Evolutionary conservation across 306 rosid species (phyloP).

Genomic region (Coriaria nepalensis): DNA sequence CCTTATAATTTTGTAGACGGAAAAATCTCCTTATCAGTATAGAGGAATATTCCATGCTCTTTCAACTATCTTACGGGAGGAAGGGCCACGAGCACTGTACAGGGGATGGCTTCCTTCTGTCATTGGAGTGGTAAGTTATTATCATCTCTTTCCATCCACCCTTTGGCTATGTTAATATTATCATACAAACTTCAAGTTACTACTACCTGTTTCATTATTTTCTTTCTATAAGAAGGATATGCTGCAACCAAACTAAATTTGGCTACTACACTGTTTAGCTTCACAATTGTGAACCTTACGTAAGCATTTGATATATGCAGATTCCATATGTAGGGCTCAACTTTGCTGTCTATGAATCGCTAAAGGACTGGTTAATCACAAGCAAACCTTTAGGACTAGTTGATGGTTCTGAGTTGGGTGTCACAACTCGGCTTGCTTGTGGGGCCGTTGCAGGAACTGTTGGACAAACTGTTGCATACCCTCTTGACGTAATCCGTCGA

Average conservation of each 20-base stretch:
- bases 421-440: slow-evolving; percentile 81
- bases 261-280: background rate
- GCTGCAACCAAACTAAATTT: too few species aligned
- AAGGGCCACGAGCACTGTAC: slow-evolving; percentile 93
- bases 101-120: slow-evolving; percentile 99
- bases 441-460: slow-evolving; percentile 97
- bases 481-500: slow-evolving; percentile 95
- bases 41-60: slow-evolving; percentile 97
- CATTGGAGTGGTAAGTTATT: slow-evolving; percentile 84
- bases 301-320: slow-evolving; percentile 27
- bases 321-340: slow-evolving; percentile 96
- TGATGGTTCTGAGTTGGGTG: slow-evolving; percentile 68
- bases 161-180: background rate
- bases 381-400: slow-evolving; percentile 57
- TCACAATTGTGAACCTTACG: slow-evolving; percentile 10
- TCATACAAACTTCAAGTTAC: background rate
- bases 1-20: slow-evolving; percentile 47
- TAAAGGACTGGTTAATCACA: slow-evolving; percentile 76
- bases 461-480: slow-evolving; percentile 98
- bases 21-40: slow-evolving; percentile 83
- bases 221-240: background rate
- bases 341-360: slow-evolving; percentile 92
- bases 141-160: slow-evolving; percentile 3
- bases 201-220: background rate
- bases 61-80: slow-evolving; percentile 81